These are phyloP conservation scores for Apiospora marii DNA, from an alignment of 2,329 filamentous ascomycete genomes.

Conservation along the genomic window DNA sequence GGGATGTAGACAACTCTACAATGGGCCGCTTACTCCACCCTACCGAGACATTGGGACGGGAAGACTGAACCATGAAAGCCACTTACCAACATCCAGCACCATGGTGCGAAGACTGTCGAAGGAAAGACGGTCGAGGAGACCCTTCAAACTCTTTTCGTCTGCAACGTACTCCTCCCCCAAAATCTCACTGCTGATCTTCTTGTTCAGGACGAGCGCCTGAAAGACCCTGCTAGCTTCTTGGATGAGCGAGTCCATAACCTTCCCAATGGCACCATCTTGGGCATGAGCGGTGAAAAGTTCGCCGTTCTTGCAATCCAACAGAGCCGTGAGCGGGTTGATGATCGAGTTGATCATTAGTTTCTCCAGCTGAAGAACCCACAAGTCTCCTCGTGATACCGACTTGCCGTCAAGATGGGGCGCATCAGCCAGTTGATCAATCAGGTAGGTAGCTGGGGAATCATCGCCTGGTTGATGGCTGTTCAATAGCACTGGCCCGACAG, in stretches of 20 bases:
- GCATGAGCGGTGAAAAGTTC: constrained; percentile 61
- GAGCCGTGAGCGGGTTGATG: constrained; percentile 84
- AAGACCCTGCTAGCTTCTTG: constrained; percentile 80
- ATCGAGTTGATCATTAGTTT: constrained; percentile 84
- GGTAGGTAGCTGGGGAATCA: constrained; percentile 39
- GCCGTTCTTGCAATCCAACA: constrained; percentile 83
- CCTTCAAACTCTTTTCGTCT: constrained; percentile 25
- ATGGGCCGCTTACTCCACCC: not conserved
- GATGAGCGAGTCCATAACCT: constrained; percentile 73
- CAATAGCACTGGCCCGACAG: constrained; percentile 55
- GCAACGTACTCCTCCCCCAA: constrained; percentile 35
- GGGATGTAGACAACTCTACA: not conserved
- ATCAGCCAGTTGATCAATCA: constrained; percentile 51
- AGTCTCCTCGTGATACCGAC: constrained; percentile 49
- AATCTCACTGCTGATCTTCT: constrained; percentile 49
- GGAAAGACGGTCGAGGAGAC: constrained; percentile 53
- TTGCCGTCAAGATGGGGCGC: constrained; percentile 54
- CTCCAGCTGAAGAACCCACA: constrained; percentile 76
- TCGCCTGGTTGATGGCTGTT: constrained; percentile 29
- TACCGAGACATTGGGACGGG: not conserved
- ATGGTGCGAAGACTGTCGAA: constrained; percentile 50
- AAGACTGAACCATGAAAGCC: not conserved
- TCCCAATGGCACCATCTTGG: constrained; percentile 53
- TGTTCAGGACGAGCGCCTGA: constrained; percentile 69
- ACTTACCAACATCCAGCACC: constrained; percentile 52